These are phyloP conservation scores for Ochromonas danica DNA, from an alignment of 108 stramenopile genomes.

Conservation along the genomic window DNA sequence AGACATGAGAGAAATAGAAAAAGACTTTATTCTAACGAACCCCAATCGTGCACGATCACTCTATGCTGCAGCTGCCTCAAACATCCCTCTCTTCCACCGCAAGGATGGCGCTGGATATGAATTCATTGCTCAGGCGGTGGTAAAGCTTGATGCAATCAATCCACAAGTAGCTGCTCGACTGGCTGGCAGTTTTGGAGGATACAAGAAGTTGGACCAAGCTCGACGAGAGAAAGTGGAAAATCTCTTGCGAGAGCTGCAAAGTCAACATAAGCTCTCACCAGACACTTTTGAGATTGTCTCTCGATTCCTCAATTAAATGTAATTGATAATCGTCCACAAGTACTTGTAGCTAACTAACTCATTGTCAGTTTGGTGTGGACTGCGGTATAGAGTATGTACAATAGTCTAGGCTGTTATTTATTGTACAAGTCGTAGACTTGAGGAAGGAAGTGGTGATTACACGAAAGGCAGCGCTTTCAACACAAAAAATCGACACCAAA, in stretches of 20 bases:
- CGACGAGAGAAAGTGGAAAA: neutral
- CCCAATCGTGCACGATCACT: constrained; percentile 86
- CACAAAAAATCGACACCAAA: no score
- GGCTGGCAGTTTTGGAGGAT: neutral
- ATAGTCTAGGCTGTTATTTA: no score
- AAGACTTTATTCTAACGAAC: constrained; percentile 82
- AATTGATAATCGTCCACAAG: no score
- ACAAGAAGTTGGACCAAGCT: neutral
- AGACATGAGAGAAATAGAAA: no score
- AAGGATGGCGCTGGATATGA: constrained; percentile 76
- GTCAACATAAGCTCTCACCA: neutral
- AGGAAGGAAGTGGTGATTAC: no score
- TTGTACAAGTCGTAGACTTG: no score
- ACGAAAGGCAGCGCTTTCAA: no score
- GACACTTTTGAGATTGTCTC: constrained; percentile 3
- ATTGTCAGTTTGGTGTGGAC: no score
- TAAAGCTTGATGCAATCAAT: constrained; percentile 78
- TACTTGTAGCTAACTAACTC: no score
- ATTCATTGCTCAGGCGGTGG: constrained; percentile 74
- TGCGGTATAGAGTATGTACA: no score
- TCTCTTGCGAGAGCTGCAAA: neutral
- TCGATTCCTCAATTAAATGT: neutral
- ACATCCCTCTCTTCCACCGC: constrained; percentile 76
- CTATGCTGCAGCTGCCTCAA: constrained; percentile 68
- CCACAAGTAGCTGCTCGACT: constrained; percentile 60